These are phyloP conservation scores for Blastocystis hominis DNA, from an alignment of 352 stramenopile genomes.

Conservation along the genomic window DNA sequence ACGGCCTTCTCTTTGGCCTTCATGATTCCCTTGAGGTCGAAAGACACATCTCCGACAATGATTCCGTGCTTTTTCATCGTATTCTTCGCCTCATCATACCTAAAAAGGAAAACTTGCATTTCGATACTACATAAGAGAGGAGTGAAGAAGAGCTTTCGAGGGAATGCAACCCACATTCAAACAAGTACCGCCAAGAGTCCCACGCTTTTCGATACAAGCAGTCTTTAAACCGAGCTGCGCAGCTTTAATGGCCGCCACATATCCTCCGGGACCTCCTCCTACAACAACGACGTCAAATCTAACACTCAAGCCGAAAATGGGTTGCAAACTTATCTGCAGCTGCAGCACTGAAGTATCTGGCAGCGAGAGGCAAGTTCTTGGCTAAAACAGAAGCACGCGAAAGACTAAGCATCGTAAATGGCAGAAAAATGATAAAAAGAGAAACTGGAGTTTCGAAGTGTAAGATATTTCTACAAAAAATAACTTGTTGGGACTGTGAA, in stretches of 20 bases:
- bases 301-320: background rate
- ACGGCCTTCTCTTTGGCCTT: conserved; percentile 87
- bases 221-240: conserved; percentile 93
- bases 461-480: background rate
- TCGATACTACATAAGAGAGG: conserved; percentile 83
- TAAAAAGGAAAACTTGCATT: background rate
- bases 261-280: conserved; percentile 88
- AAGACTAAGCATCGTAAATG: background rate
- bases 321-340: conserved; percentile 8
- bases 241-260: conserved; percentile 95
- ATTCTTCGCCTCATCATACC: conserved; percentile 75
- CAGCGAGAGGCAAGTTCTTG: background rate
- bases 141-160: conserved; percentile 90
- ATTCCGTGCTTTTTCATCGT: conserved; percentile 91
- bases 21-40: conserved; percentile 91
- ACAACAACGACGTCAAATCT: conserved; percentile 73
- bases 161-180: conserved; percentile 98
- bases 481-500: background rate
- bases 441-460: background rate
- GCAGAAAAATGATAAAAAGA: background rate
- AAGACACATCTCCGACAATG: conserved; percentile 72
- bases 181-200: conserved; percentile 86
- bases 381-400: conserved; percentile 21
- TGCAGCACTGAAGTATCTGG: conserved; percentile 53
- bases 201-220: conserved; percentile 89